These are phyloP conservation scores for Nevesoporus exiguus DNA, from an alignment of 768 basidiomycete species.

Conservation along the genomic window DNA sequence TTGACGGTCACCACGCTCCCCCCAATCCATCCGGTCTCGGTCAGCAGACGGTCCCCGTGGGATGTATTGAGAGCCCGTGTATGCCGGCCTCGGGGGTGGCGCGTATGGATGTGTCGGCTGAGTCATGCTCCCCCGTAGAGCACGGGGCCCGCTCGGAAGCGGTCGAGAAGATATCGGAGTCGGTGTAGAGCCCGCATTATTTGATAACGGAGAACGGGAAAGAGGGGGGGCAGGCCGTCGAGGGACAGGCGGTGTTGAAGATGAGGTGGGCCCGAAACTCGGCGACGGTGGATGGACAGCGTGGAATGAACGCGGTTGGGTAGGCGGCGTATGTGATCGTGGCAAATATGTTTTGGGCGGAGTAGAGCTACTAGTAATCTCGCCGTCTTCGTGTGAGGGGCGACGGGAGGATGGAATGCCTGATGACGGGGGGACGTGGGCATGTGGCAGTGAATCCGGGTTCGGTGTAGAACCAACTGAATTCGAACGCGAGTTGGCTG, in stretches of 20 bases:
- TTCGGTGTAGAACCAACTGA: slow-evolving; percentile 17
- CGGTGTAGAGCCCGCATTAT: slow-evolving; percentile 13
- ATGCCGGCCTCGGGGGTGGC: slow-evolving; percentile 18
- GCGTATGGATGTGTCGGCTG: slow-evolving; percentile 22
- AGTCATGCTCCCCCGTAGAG: slow-evolving; percentile 31
- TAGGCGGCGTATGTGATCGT: slow-evolving; percentile 44
- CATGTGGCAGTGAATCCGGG: not conserved
- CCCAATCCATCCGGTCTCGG: slow-evolving; percentile 46
- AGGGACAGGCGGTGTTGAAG: slow-evolving; percentile 20
- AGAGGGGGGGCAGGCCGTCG: slow-evolving; percentile 32
- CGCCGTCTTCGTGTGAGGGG: slow-evolving; percentile 50
- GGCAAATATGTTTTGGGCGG: slow-evolving; percentile 36
- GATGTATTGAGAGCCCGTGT: slow-evolving; percentile 33
- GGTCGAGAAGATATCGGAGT: slow-evolving; percentile 31
- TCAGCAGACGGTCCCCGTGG: slow-evolving; percentile 54
- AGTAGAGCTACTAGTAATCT: slow-evolving; percentile 41
- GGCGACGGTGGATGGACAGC: slow-evolving; percentile 26
- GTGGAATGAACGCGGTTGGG: slow-evolving; percentile 46
- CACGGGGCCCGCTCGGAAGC: slow-evolving; percentile 39
- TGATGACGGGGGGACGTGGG: slow-evolving; percentile 3
- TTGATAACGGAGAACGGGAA: slow-evolving; percentile 30
- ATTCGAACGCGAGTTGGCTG: slow-evolving; percentile 24
- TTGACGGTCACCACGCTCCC: slow-evolving; percentile 43
- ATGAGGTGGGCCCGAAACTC: slow-evolving; percentile 21
- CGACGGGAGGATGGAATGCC: slow-evolving; percentile 22